Percentiles rank a stretch among this genome's conserved stretches.
phyloP scores from a whole-genome alignment of 352 stramenopile species.

The Blastocystis sp. region DNA sequence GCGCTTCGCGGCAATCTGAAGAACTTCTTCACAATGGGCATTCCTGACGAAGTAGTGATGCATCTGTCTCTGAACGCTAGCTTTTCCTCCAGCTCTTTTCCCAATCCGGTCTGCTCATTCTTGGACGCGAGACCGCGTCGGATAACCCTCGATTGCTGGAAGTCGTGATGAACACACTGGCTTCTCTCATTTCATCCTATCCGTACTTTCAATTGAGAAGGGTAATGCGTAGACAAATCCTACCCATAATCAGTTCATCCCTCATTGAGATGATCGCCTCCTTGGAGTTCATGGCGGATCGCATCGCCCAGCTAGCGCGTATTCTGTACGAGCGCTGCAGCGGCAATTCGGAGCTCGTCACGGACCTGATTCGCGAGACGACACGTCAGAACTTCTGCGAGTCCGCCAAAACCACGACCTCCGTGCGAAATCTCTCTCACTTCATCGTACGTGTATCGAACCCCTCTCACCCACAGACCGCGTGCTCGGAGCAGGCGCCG shows the following conservation, averaged over 20 bases:
- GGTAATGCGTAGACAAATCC: not conserved
- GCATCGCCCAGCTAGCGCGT: not conserved
- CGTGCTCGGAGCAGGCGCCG: constrained; percentile 44
- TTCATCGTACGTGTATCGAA: constrained; percentile 16
- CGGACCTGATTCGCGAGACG: constrained; percentile 25
- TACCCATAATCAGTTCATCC: constrained; percentile 6
- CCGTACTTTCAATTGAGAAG: not conserved
- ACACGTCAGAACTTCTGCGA: constrained; percentile 18
- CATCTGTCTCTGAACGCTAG: not conserved
- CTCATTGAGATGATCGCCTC: constrained; percentile 45
- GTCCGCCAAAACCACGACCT: not conserved
- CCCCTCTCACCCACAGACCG: not conserved
- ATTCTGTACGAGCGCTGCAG: constrained; percentile 39
- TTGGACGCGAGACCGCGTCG: not conserved
- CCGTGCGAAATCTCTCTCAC: constrained; percentile 28
- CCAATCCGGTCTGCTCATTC: constrained; percentile 9
- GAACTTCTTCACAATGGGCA: constrained; percentile 45
- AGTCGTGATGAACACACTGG: constrained; percentile 26
- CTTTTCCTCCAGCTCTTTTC: constrained; percentile 70
- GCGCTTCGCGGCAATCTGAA: constrained; percentile 44
- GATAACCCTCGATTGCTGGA: constrained; percentile 46
- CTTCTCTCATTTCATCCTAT: constrained; percentile 54
- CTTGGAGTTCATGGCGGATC: constrained; percentile 2
- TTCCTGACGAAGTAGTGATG: constrained; percentile 39
- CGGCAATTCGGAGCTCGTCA: constrained; percentile 31